Conservation (phyloP, 108 stramenopile genomes). For the Schizochytrium sp. region DNA sequence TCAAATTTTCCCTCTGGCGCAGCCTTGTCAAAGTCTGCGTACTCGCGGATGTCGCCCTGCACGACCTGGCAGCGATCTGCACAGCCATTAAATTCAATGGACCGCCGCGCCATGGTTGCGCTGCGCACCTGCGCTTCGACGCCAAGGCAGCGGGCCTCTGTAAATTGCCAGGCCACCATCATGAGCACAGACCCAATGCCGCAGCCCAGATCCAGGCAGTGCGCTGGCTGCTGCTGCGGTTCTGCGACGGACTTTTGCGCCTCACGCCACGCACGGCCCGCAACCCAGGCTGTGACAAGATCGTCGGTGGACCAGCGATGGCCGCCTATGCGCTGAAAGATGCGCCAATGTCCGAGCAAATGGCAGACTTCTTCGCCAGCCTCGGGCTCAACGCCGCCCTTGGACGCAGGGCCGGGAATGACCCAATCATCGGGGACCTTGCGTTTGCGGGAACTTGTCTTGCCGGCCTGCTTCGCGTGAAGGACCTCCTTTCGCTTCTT, state of each 20-base stretch:
- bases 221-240: not conserved
- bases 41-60: not conserved
- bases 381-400: not conserved
- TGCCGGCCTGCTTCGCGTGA: not conserved
- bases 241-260: not conserved
- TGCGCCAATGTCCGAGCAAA: conserved; percentile 20
- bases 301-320: conserved; percentile 32
- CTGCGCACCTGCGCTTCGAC: conserved; percentile 26
- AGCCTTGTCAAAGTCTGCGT: not conserved
- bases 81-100: not conserved
- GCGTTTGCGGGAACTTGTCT: not conserved
- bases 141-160: not conserved
- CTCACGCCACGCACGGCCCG: not conserved
- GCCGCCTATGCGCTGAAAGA: conserved; percentile 14
- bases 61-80: not conserved
- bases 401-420: not conserved
- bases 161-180: conserved; percentile 19
- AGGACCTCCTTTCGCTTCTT: conserved; percentile 2
- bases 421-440: not conserved
- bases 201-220: conserved; percentile 24
- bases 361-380: conserved; percentile 5
- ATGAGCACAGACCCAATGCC: conserved; percentile 29
- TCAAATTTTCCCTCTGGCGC: not conserved
- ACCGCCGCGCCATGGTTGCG: conserved; percentile 1
- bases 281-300: conserved; percentile 21